A percentile compares a stretch with the other conserved stretches of the same genome.
Conservation (phyloP, 345 rosid genomes). For the Cardamine chenopodiifolia region DNA sequence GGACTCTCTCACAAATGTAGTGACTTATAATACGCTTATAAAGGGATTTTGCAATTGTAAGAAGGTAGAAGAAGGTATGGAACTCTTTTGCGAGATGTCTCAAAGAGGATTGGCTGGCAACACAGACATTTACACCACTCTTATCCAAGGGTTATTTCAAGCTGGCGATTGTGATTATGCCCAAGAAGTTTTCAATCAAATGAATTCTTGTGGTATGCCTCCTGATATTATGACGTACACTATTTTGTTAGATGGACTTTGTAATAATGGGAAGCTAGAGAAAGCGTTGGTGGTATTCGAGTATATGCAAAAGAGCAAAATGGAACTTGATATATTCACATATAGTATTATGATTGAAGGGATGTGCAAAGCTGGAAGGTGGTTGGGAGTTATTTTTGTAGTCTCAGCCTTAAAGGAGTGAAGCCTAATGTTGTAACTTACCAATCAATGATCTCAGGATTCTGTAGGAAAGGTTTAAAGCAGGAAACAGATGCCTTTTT, state of each 20-base stretch:
- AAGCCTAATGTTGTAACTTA: too few species aligned
- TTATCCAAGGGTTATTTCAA: conserved; percentile 34
- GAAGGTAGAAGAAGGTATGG: conserved; percentile 29
- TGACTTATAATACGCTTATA: conserved; percentile 30
- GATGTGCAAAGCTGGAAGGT: too few species aligned
- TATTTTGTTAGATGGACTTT: conserved; percentile 34
- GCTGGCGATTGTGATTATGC: conserved; percentile 24
- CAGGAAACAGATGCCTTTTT: too few species aligned
- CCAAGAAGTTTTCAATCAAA: conserved; percentile 26
- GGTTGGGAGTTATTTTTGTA: too few species aligned
- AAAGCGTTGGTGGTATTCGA: conserved; percentile 32
- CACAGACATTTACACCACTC: not conserved
- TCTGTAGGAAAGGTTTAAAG: too few species aligned
- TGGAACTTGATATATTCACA: not conserved
- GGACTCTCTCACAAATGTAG: not conserved
- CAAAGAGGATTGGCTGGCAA: conserved; percentile 23
- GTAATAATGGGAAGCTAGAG: conserved; percentile 26
- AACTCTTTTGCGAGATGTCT: conserved; percentile 30
- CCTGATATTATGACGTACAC: conserved; percentile 27
- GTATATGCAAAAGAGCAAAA: conserved; percentile 15
- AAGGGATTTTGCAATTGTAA: conserved; percentile 34
- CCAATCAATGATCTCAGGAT: too few species aligned
- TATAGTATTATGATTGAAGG: too few species aligned
- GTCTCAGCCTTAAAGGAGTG: too few species aligned
- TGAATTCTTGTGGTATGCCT: conserved; percentile 28